These are phyloP conservation scores for Aspergillus fumigatus DNA, from an alignment of 2,329 filamentous ascomycete genomes.

Conservation along the genomic window DNA sequence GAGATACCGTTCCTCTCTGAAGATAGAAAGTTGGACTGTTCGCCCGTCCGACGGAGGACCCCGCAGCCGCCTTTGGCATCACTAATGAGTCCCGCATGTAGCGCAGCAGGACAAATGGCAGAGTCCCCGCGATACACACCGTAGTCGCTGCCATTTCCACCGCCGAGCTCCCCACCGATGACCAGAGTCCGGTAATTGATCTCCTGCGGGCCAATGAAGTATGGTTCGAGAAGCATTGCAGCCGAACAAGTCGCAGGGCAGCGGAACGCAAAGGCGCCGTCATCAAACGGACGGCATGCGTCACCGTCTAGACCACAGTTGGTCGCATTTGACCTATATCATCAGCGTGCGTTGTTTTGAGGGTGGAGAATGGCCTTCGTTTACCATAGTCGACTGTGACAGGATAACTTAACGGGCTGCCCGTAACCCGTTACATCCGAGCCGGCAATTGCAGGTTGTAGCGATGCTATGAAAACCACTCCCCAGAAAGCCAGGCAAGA, in stretches of 20 bases:
- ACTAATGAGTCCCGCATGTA: conserved; percentile 56
- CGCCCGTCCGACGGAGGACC: conserved; percentile 50
- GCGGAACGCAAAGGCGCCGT: conserved; percentile 51
- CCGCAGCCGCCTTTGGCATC: conserved; percentile 54
- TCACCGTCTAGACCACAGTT: conserved; percentile 55
- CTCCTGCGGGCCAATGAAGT: conserved; percentile 53
- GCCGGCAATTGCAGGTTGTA: conserved; percentile 28
- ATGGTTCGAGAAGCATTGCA: conserved; percentile 50
- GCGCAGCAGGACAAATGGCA: conserved; percentile 56
- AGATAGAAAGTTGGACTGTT: conserved; percentile 45
- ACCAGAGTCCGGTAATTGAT: conserved; percentile 53
- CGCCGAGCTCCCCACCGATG: conserved; percentile 48
- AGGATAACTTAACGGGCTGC: conserved; percentile 32
- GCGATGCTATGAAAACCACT: conserved; percentile 26
- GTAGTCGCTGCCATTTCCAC: conserved; percentile 35
- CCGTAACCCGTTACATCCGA: conserved; percentile 32
- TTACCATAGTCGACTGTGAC: conserved; percentile 33
- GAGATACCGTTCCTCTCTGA: conserved; percentile 47
- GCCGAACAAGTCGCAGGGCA: conserved; percentile 56
- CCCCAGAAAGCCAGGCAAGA: conserved; percentile 28
- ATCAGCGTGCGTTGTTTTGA: conserved; percentile 1
- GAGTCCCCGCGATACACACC: conserved; percentile 57
- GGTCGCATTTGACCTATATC: conserved; percentile 30
- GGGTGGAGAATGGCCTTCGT: conserved; percentile 20
- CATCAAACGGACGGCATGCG: conserved; percentile 53